Conservation (phyloP, 148 eudicot species). For the Cornus florida region DNA sequence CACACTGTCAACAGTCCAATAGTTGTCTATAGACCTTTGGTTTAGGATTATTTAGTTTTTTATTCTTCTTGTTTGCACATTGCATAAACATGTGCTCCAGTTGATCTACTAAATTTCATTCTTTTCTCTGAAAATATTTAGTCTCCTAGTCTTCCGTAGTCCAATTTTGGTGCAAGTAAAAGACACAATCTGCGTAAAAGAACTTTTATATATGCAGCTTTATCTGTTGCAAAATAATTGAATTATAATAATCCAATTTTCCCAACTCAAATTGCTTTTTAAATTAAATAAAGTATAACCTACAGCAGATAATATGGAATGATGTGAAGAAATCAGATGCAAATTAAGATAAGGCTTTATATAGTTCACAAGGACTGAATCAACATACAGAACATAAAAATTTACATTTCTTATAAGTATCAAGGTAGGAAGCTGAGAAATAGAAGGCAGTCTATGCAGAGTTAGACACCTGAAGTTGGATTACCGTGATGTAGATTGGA, state of each 20-base stretch:
- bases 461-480: too few relatives aligned
- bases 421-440: not conserved
- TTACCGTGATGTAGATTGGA: too few relatives aligned
- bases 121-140: not conserved
- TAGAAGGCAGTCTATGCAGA: not conserved
- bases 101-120: not conserved
- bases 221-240: too few relatives aligned
- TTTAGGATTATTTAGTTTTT: not conserved
- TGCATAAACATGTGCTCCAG: not conserved
- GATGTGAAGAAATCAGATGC: not conserved
- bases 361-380: not conserved
- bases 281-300: not conserved
- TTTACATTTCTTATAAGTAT: not conserved
- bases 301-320: not conserved
- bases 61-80: not conserved
- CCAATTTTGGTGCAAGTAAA: too few relatives aligned
- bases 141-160: too few relatives aligned
- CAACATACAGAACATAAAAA: not conserved
- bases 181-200: too few relatives aligned
- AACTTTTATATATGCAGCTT: too few relatives aligned
- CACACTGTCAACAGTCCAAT: conserved; percentile 67
- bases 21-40: conserved; percentile 32
- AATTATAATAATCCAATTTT: too few relatives aligned
- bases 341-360: not conserved
- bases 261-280: not conserved